phyloP scores from a whole-genome alignment of 1,284 basidiomycete species.

The Tylopilus orsonianus region DNA sequence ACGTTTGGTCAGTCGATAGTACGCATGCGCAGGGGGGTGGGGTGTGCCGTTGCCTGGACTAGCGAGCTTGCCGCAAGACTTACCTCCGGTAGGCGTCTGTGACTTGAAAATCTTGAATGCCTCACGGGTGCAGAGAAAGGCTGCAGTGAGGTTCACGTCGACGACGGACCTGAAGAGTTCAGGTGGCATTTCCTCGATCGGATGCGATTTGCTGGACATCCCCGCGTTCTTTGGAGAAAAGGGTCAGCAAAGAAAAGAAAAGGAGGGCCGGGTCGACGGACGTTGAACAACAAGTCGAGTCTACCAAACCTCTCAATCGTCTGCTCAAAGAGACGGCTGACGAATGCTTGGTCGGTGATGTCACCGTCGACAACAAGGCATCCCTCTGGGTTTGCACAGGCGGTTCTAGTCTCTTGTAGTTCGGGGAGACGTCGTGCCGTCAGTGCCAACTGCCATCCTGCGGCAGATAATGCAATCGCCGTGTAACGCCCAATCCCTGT shows the following conservation, averaged over 20 bases:
- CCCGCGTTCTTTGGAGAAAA: constrained; percentile 59
- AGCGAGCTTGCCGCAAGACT: constrained; percentile 6
- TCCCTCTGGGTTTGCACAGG: constrained; percentile 43
- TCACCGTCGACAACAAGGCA: constrained; percentile 59
- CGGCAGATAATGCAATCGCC: constrained; percentile 49
- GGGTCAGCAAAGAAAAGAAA: not conserved
- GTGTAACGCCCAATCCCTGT: constrained; percentile 40
- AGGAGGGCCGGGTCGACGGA: constrained; percentile 36
- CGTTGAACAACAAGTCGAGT: constrained; percentile 81
- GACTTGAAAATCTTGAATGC: constrained; percentile 73
- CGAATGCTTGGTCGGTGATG: constrained; percentile 59
- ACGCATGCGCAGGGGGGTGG: too few relatives aligned
- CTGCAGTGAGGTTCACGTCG: constrained; percentile 68
- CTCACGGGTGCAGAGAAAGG: constrained; percentile 77
- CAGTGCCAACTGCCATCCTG: constrained; percentile 61
- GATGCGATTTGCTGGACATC: constrained; percentile 43
- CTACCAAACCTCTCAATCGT: constrained; percentile 63
- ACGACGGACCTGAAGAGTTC: constrained; percentile 63
- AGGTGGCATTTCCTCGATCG: constrained; percentile 66
- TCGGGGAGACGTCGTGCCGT: constrained; percentile 56
- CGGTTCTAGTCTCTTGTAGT: constrained; percentile 55
- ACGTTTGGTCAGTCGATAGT: not conserved
- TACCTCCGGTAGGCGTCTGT: constrained; percentile 71
- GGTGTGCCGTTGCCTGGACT: too few relatives aligned
- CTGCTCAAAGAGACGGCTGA: constrained; percentile 56